A percentile compares a stretch with the other conserved stretches of the same genome.
phyloP scores from a whole-genome alignment of 768 basidiomycete genomes.

The Leucocoprinus sp. region DNA sequence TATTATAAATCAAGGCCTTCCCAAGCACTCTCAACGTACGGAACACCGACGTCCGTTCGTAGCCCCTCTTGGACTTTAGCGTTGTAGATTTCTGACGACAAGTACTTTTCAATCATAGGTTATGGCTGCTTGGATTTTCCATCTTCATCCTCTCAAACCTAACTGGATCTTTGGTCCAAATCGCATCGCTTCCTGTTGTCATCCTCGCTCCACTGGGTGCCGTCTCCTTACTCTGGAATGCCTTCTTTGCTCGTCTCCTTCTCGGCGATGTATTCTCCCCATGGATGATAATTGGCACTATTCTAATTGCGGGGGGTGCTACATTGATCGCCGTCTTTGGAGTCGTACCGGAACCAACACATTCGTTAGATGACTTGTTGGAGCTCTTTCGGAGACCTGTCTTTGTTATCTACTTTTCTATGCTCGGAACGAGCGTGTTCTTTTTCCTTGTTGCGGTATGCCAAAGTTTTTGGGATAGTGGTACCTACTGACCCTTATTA shows the following conservation, averaged over 20 bases:
- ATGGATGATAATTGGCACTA: slow-evolving; percentile 80
- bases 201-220: slow-evolving; percentile 92
- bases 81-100: background rate
- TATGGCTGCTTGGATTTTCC: slow-evolving; percentile 83
- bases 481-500: background rate
- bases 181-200: slow-evolving; percentile 89
- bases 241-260: slow-evolving; percentile 78
- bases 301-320: slow-evolving; percentile 83
- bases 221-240: slow-evolving; percentile 90
- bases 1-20: slow-evolving; percentile 69
- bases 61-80: background rate
- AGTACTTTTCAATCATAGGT: slow-evolving; percentile 27
- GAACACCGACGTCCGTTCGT: slow-evolving; percentile 79
- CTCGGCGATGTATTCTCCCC: slow-evolving; percentile 81
- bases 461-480: background rate
- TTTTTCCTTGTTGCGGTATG: slow-evolving; percentile 58
- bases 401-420: slow-evolving; percentile 76
- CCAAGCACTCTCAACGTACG: slow-evolving; percentile 50
- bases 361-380: slow-evolving; percentile 80
- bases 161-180: slow-evolving; percentile 83
- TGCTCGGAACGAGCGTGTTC: slow-evolving; percentile 53
- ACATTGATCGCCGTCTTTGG: slow-evolving; percentile 88
- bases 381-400: slow-evolving; percentile 63
- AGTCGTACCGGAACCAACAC: slow-evolving; percentile 82
- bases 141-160: slow-evolving; percentile 88